phyloP scores from a whole-genome alignment of 2,329 filamentous ascomycete genomes.

The Trichoderma aggressivum region DNA sequence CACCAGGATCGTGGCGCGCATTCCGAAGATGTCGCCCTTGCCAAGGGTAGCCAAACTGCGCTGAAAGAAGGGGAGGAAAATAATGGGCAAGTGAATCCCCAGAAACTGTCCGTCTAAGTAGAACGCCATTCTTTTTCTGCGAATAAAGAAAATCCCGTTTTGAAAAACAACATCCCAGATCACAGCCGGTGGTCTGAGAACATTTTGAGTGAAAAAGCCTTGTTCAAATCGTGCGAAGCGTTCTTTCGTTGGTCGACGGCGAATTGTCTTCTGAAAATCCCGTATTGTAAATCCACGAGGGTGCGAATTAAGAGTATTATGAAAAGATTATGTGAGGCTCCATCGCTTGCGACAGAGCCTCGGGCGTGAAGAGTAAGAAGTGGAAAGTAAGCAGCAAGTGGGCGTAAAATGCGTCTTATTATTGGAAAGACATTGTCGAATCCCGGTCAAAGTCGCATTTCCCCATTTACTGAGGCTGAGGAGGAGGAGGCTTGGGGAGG shows the following conservation, averaged over 20 bases:
- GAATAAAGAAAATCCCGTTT: not conserved
- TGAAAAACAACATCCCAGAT: constrained; percentile 20
- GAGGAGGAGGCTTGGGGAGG: constrained; percentile 46
- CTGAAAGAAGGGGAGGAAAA: constrained; percentile 2
- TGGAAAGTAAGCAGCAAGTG: not conserved
- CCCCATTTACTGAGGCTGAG: constrained; percentile 37
- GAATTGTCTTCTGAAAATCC: constrained; percentile 35
- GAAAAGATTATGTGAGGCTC: not conserved
- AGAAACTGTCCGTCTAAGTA: constrained; percentile 30
- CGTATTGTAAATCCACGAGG: constrained; percentile 35
- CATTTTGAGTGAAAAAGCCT: constrained; percentile 16
- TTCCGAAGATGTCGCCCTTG: constrained; percentile 12
- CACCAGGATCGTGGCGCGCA: constrained; percentile 5
- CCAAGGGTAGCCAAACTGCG: not conserved
- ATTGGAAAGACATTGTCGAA: not conserved
- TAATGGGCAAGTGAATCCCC: constrained; percentile 24
- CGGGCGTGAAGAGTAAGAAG: not conserved
- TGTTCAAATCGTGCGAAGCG: constrained; percentile 19
- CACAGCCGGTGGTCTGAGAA: constrained; percentile 15
- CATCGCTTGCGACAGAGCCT: not conserved
- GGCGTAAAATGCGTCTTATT: not conserved
- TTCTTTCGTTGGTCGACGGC: constrained; percentile 13
- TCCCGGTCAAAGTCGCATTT: constrained; percentile 1
- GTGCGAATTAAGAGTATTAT: constrained; percentile 22
- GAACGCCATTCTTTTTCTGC: constrained; percentile 28